A percentile compares a stretch with the other conserved stretches of the same genome.
These are phyloP conservation scores for Phanerochaete carnosa DNA, from an alignment of 768 basidiomycete genomes.

Conservation along the genomic window DNA sequence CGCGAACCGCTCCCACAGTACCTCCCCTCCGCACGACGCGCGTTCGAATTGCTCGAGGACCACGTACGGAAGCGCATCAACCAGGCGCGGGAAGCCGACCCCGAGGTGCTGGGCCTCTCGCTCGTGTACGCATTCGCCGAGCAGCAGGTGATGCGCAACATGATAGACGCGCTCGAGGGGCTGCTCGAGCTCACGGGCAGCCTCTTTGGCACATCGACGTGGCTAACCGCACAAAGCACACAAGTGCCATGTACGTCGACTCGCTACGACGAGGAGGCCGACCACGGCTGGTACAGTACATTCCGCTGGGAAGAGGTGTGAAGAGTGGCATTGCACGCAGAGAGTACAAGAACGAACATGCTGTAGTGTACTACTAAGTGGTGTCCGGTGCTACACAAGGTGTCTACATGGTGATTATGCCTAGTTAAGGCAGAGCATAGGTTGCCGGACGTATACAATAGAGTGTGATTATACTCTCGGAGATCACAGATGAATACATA, in stretches of 20 bases:
- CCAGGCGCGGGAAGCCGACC: constrained; percentile 23
- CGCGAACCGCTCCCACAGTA: constrained; percentile 48
- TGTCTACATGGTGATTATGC: not conserved
- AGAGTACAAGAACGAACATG: not conserved
- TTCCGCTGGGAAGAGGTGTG: constrained; percentile 22
- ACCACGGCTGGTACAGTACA: constrained; percentile 30
- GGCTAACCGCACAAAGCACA: constrained; percentile 30
- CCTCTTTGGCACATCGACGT: constrained; percentile 43
- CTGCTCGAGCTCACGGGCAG: constrained; percentile 37
- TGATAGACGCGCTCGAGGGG: constrained; percentile 42
- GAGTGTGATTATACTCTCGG: not conserved
- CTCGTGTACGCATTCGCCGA: constrained; percentile 43
- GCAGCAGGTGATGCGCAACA: constrained; percentile 35
- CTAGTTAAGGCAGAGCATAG: not conserved
- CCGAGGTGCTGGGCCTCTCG: constrained; percentile 32
- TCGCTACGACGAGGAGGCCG: constrained; percentile 18
- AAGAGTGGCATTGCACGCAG: not conserved
- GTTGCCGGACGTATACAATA: not conserved
- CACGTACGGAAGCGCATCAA: constrained; percentile 33
- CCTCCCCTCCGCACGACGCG: constrained; percentile 42
- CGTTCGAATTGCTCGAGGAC: constrained; percentile 32
- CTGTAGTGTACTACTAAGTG: no score
- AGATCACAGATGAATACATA: not conserved
- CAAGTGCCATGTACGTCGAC: constrained; percentile 18
- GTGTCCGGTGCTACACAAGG: not conserved